These are phyloP conservation scores for Carallia pectinifolia DNA, from an alignment of 345 rosid genomes.

Conservation along the genomic window DNA sequence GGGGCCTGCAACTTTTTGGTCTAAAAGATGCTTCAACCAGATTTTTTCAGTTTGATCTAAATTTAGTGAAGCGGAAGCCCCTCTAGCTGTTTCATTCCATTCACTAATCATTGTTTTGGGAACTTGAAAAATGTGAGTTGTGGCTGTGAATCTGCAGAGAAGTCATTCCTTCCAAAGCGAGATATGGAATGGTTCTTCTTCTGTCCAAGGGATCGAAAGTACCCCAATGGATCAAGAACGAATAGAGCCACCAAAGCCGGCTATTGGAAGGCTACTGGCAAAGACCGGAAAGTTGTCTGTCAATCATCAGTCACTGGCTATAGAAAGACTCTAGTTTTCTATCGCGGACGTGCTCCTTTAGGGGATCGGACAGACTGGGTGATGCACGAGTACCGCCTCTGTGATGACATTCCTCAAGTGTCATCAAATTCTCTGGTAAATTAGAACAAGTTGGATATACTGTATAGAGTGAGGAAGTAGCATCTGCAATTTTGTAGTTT, in stretches of 20 bases:
- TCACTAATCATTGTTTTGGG: neutral
- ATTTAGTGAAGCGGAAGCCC: neutral
- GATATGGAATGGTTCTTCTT: slow-evolving; percentile 98
- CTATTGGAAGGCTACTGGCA: slow-evolving; percentile 97
- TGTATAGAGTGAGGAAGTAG: too few relatives aligned
- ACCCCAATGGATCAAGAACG: slow-evolving; percentile 79
- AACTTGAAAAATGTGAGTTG: slow-evolving; percentile 1
- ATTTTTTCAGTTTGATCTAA: neutral
- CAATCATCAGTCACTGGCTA: slow-evolving; percentile 51
- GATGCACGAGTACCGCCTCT: slow-evolving; percentile 89
- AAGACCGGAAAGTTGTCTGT: slow-evolving; percentile 70
- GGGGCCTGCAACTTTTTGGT: slow-evolving; percentile 23
- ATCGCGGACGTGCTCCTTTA: slow-evolving; percentile 74
- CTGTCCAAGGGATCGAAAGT: slow-evolving; percentile 82
- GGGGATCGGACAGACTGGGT: slow-evolving; percentile 82
- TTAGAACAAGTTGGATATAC: neutral
- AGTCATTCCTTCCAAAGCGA: slow-evolving; percentile 70
- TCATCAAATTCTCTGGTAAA: slow-evolving; percentile 56
- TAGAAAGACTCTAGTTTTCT: slow-evolving; percentile 85
- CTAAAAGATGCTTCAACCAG: slow-evolving; percentile 14
- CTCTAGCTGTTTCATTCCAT: slow-evolving; percentile 1
- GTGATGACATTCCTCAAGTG: slow-evolving; percentile 52
- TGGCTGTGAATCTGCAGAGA: slow-evolving; percentile 48
- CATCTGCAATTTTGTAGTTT: neutral
- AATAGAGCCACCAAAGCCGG: slow-evolving; percentile 93